Conservation (phyloP, 2,329 filamentous ascomycete genomes). For the Pseudofabraea citricarpa region DNA sequence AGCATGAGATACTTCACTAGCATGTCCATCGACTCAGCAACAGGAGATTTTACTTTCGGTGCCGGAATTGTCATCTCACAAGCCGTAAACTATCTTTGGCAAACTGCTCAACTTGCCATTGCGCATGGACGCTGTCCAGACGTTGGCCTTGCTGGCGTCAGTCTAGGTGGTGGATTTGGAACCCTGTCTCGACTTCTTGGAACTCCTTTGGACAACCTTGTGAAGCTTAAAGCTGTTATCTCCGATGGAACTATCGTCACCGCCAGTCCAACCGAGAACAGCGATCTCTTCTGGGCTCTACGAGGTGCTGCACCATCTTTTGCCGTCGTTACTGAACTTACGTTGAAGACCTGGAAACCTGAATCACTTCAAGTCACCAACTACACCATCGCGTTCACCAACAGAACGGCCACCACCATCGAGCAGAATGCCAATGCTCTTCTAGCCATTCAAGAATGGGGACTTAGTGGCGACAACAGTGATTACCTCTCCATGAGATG, state of each 20-base stretch:
- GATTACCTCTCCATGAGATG: not conserved
- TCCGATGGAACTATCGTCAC: conserved; percentile 19
- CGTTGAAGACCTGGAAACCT: not conserved
- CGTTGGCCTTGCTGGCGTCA: not conserved
- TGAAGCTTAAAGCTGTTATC: conserved; percentile 3
- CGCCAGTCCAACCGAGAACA: conserved; percentile 12
- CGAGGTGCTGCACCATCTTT: conserved; percentile 20
- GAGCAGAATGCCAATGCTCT: not conserved
- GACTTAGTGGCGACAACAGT: not conserved
- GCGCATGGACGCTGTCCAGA: not conserved
- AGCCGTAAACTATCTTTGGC: not conserved
- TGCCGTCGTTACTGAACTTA: not conserved
- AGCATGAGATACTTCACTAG: not conserved
- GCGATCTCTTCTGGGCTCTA: conserved; percentile 26
- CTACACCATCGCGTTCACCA: not conserved
- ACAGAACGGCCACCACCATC: not conserved
- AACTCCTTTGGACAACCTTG: not conserved
- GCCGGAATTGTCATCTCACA: not conserved
- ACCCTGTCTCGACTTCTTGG: not conserved
- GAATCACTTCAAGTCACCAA: not conserved
- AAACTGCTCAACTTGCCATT: not conserved
- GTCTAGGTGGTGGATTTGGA: not conserved
- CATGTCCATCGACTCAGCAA: not conserved
- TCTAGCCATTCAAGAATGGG: not conserved
- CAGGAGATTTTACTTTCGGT: not conserved